phyloP scores from a whole-genome alignment of 805 yeast genomes.

The Ogataea methylovora region DNA sequence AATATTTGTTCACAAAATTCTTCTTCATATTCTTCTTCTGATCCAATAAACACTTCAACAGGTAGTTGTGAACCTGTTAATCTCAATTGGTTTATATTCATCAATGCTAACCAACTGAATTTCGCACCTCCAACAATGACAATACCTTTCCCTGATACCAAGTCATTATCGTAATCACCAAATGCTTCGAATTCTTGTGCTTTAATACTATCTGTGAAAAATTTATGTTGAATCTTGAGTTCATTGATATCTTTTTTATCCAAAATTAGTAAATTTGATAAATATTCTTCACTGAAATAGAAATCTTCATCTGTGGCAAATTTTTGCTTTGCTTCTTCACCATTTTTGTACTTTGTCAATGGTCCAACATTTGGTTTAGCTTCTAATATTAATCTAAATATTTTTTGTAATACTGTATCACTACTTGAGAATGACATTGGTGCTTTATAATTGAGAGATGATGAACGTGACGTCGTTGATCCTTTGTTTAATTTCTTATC shows the following conservation, averaged over 20 bases:
- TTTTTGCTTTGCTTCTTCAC: conserved; percentile 34
- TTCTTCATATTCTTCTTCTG: conserved; percentile 35
- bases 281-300: conserved; percentile 37
- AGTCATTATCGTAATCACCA: conserved; percentile 13
- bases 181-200: conserved; percentile 29
- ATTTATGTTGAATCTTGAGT: conserved; percentile 30
- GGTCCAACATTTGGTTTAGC: conserved; percentile 30
- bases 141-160: conserved; percentile 28
- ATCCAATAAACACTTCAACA: conserved; percentile 42
- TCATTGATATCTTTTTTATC: conserved; percentile 25
- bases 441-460: too few relatives aligned
- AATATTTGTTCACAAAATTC: conserved; percentile 34
- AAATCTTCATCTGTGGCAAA: conserved; percentile 33
- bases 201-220: conserved; percentile 18
- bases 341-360: conserved; percentile 34
- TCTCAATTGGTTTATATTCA: conserved; percentile 40
- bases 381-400: conserved; percentile 18
- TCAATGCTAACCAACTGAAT: conserved; percentile 41
- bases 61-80: conserved; percentile 38
- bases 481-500: too few relatives aligned
- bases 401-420: conserved; percentile 4
- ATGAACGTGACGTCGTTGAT: too few relatives aligned
- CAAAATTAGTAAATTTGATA: conserved; percentile 34
- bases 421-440: too few relatives aligned
- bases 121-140: conserved; percentile 49